Conservation (phyloP, 352 stramenopile genomes). For the Globisporangium abappressorium region DNA sequence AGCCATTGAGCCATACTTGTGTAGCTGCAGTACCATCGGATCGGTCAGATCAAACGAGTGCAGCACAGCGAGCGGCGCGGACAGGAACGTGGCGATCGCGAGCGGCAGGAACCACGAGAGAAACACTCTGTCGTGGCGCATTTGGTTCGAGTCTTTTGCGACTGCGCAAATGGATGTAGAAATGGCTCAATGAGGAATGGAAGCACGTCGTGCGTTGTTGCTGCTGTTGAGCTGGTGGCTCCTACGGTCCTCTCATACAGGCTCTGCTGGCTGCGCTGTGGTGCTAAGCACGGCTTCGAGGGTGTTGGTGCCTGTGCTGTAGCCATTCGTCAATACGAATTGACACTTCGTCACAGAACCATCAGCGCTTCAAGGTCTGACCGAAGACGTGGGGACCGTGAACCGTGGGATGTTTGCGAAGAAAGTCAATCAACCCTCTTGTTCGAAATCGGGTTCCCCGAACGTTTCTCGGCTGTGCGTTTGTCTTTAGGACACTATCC, state of each 20-base stretch:
- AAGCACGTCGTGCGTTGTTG: neutral
- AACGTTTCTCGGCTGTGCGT: neutral
- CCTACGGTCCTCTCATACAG: neutral
- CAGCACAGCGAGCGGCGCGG: slow-evolving; percentile 10
- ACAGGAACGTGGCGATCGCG: neutral
- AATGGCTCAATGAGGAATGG: neutral
- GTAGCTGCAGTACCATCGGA: neutral
- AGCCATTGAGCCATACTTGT: neutral
- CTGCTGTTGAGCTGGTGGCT: neutral
- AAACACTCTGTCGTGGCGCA: neutral
- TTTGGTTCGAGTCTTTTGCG: neutral
- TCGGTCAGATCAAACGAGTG: slow-evolving; percentile 18
- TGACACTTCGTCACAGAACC: neutral
- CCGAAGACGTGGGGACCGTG: neutral
- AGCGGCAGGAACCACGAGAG: slow-evolving; percentile 4
- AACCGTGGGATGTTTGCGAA: no score
- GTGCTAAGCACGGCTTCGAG: neutral
- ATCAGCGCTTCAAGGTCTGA: slow-evolving; percentile 1
- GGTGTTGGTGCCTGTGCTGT: neutral
- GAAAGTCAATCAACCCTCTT: neutral
- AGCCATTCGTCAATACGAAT: neutral
- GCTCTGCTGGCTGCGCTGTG: neutral
- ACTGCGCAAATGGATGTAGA: neutral
- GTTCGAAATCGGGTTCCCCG: neutral
- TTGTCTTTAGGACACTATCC: neutral